Evolutionary conservation across 2,329 filamentous ascomycete genomes (phyloP), one percentile per base, ranked within the genome.

Genomic region (Colletotrichum musicola): DNA sequence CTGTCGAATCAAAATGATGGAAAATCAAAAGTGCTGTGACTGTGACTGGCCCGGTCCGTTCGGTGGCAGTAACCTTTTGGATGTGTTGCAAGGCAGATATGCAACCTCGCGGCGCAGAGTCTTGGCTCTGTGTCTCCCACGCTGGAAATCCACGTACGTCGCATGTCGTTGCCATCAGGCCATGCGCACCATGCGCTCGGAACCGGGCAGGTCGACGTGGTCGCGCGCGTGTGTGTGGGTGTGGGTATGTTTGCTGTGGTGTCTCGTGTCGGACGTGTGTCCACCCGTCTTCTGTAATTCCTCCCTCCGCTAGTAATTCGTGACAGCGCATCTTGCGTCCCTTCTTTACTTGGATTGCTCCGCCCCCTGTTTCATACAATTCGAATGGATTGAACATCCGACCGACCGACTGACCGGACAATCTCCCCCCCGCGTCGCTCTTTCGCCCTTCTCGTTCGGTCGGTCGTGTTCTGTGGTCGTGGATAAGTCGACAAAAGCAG

Each of bases 211-310:
- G 12, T 14, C 14, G 18, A 38, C 47, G 22, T 51, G 47, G 14
- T 18, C 25, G 51, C 20, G 51, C 10, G 51, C 7, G 60, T 51
- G 62, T 38, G 61, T 47, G 50, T 38, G 59, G 47, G 40, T 54
- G 50, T 25, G 59, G 46, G 42, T 35, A 18, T 55, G 47, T 18
- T 42, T 42, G 58, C 18, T 40, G 59, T 54, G 42, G 64, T 18
- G 61, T 67, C 59, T 35, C 16, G 40, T 64, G 53, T 68, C 61
- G 64, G 61, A 68, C 64, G 60, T 64, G 64, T 68, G 64, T 59
- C 61, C 47, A 49, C 53, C 42, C 20, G 20, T 47, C 50, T 59
- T 27, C 25, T 68, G 18, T 30, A 35, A 35, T 35, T 35, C 30
- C 30, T 9, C 30, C 49, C n/a, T 44, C 30, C 12, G 14, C n/a